Evolutionary conservation across 805 yeast genomes (phyloP).

Genomic region (Metschnikowia kunwiensis): DNA sequence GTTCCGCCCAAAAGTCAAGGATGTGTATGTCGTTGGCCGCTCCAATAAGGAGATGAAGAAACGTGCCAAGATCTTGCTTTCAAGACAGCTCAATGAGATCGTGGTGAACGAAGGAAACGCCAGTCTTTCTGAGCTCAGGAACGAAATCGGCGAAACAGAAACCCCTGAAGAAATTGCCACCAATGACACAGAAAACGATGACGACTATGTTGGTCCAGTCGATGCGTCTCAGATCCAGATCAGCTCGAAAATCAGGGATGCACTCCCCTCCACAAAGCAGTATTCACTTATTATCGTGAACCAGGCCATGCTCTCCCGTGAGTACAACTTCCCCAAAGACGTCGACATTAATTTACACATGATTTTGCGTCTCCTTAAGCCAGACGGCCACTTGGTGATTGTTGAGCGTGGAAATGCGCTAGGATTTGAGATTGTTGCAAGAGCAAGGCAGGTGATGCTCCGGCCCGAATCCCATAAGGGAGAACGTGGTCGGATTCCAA

Average conservation of each 20-base stretch:
- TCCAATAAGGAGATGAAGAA: slow-evolving; percentile 61
- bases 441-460: slow-evolving; percentile 87
- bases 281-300: slow-evolving; percentile 84
- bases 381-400: slow-evolving; percentile 75
- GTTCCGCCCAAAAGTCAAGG: slow-evolving; percentile 60
- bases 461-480: slow-evolving; percentile 68
- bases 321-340: slow-evolving; percentile 62
- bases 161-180: background rate
- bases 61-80: slow-evolving; percentile 72
- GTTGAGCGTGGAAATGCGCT: slow-evolving; percentile 86
- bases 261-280: slow-evolving; percentile 48
- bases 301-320: slow-evolving; percentile 67
- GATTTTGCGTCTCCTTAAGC: slow-evolving; percentile 59
- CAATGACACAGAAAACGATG: slow-evolving; percentile 8
- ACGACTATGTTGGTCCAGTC: slow-evolving; percentile 43
- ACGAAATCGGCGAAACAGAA: slow-evolving; percentile 8
- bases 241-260: slow-evolving; percentile 53
- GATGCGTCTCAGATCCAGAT: slow-evolving; percentile 54
- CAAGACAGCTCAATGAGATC: slow-evolving; percentile 58
- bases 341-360: slow-evolving; percentile 65
- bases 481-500: slow-evolving; percentile 62
- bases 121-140: slow-evolving; percentile 2
- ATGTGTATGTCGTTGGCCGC: slow-evolving; percentile 68
- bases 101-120: slow-evolving; percentile 3
- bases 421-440: slow-evolving; percentile 84